These are phyloP conservation scores for Sungouiozyma intestinalis DNA, from an alignment of 805 yeast genomes.

Conservation along the genomic window DNA sequence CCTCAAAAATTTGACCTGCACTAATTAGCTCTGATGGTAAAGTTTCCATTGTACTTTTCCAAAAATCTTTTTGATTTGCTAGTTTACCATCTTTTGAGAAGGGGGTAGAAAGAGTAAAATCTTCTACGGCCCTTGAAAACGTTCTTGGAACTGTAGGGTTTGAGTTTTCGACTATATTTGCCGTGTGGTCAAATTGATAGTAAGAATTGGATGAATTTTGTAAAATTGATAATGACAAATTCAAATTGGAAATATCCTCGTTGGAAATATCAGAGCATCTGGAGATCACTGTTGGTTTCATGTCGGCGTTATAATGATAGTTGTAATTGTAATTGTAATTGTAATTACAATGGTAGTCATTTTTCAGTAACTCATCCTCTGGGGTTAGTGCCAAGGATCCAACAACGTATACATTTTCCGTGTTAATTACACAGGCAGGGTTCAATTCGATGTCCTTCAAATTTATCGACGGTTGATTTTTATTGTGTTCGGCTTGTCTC, in stretches of 20 bases:
- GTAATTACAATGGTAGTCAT: background rate
- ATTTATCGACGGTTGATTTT: constrained; percentile 10
- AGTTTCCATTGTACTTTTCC: constrained; percentile 1
- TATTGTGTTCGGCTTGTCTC: background rate
- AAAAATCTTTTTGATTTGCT: background rate
- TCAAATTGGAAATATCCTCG: background rate
- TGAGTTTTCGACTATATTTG: constrained; percentile 1
- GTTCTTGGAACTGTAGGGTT: constrained; percentile 1
- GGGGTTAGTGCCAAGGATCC: constrained; percentile 14
- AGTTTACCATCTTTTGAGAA: background rate
- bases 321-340: background rate
- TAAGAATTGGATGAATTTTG: constrained; percentile 2
- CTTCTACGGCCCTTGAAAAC: constrained; percentile 3
- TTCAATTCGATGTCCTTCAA: constrained; percentile 18
- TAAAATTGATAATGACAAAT: constrained; percentile 3
- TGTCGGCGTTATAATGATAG: background rate
- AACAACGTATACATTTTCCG: constrained; percentile 10
- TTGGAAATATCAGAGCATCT: background rate
- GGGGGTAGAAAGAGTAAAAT: background rate
- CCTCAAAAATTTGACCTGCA: constrained; percentile 15
- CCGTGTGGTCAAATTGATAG: constrained; percentile 2
- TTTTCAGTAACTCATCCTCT: background rate
- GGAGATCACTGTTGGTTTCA: background rate
- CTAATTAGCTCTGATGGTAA: constrained; percentile 11
- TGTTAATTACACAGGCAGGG: constrained; percentile 2